Base-by-base conservation (phyloP, 1,284 basidiomycete species). In the Fomes fomentarius region DNA sequence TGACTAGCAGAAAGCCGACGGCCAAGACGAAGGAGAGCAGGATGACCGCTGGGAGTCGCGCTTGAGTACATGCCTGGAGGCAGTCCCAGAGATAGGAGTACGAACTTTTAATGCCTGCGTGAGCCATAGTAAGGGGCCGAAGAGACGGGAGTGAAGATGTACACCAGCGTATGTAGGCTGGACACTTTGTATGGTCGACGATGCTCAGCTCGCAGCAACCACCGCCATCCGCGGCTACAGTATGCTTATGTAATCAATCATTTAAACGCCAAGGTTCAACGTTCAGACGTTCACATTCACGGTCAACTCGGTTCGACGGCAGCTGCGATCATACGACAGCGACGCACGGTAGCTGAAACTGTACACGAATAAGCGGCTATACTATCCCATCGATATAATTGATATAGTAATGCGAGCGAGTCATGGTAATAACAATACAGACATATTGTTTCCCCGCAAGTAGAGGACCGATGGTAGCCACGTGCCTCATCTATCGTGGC, bases 21-120 rank as follows among this genome's bases (percentile, higher is more conserved):
- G 97, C 97, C 38, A 99, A 87, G 54, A 98, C 93, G 73, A 99
- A 97, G 4, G 96, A 95, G 49, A 98, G 85, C 56, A 96, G 80
- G 64, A 97, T 94, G 64, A 97, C 94, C 67, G 93, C 94, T 96
- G 50, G 52, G 40, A 54, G 33, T 19, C 52, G 62, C 38, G 58
- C 52, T 55, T 54, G 52, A 52, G 48, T 53, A 53, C 41, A 50
- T 45, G 50, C 38, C 37, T 31, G 46, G 30, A 60, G 42, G 42
- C 19, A 49, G 35, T 44, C 41, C 34, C 41, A 34, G 25, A 53
- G 8, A 42, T 50, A 43, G 15, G 19, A 45, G 47, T 52, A 64
- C 66, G 34, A 45, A 71, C 69, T 70, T 63, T 70, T 71, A 46
- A 70, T 68, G 30, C 69, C 69, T 54, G 69, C 69, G 38, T 63